phyloP scores from a whole-genome alignment of 2,329 filamentous ascomycete species.

The Nigrospora osmanthi region DNA sequence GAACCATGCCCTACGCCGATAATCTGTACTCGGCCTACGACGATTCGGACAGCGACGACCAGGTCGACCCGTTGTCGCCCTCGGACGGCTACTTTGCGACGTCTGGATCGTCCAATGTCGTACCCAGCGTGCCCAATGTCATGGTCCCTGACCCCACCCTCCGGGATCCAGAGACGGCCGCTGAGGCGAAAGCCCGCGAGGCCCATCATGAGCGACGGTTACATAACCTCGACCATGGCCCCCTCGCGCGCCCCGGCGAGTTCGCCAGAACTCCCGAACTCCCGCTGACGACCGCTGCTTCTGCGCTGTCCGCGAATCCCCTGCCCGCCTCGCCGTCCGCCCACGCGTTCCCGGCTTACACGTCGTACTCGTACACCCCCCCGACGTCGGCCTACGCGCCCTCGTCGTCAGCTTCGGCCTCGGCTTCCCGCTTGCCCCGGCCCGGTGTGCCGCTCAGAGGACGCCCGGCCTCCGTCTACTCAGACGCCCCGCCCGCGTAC shows the following conservation, averaged over 20 bases:
- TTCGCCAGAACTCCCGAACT: no score
- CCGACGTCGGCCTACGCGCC: slow-evolving; percentile 5
- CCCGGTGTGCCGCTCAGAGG: slow-evolving; percentile 8
- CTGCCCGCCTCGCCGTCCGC: not conserved
- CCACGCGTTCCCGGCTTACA: not conserved
- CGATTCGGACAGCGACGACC: slow-evolving; percentile 16
- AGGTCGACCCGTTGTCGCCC: slow-evolving; percentile 33
- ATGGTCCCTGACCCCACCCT: slow-evolving; percentile 41
- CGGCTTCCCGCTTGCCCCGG: slow-evolving; percentile 11
- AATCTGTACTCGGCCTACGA: slow-evolving; percentile 34
- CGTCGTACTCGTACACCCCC: slow-evolving; percentile 4
- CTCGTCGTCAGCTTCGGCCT: slow-evolving; percentile 1
- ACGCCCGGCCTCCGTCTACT: slow-evolving; percentile 21
- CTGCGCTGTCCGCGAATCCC: not conserved
- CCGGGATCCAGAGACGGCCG: slow-evolving; percentile 19
- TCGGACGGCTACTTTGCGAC: slow-evolving; percentile 44
- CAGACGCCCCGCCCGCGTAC: slow-evolving; percentile 42
- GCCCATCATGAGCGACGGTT: slow-evolving; percentile 30
- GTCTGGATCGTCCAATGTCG: slow-evolving; percentile 22
- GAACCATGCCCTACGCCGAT: slow-evolving; percentile 40
- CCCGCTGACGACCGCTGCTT: no score
- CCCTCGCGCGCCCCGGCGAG: not conserved
- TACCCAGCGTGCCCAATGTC: slow-evolving; percentile 38
- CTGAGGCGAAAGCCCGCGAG: slow-evolving; percentile 35
- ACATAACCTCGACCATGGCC: slow-evolving; percentile 12